These are phyloP conservation scores for Colletotrichum liaoningense DNA, from an alignment of 2,329 filamentous ascomycete species.

Conservation along the genomic window DNA sequence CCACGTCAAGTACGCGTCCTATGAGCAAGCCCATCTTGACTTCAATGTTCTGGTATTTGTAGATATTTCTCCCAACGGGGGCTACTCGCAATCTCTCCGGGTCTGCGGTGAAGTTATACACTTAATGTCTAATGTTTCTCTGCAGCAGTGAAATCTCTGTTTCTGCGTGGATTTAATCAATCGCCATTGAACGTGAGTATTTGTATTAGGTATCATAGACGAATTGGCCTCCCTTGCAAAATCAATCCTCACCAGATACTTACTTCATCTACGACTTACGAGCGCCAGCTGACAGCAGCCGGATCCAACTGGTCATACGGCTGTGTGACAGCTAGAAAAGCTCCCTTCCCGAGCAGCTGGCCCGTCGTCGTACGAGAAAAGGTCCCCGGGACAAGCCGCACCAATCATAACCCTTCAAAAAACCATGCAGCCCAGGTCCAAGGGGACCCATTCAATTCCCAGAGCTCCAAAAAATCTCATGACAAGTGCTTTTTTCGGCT, in stretches of 20 bases:
- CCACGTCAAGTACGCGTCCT: too few relatives aligned
- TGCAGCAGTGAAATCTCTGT: background rate
- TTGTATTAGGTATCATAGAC: background rate
- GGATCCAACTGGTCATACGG: too few relatives aligned
- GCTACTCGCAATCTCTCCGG: background rate
- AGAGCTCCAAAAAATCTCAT: constrained; percentile 31
- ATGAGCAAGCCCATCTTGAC: background rate
- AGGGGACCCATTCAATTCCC: background rate
- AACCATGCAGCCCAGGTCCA: background rate
- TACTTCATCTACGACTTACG: too few relatives aligned
- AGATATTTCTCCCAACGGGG: background rate
- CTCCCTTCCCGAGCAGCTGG: background rate
- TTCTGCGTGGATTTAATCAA: background rate
- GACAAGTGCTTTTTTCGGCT: constrained; percentile 1
- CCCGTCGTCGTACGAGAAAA: constrained; percentile 15
- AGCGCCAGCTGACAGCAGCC: background rate
- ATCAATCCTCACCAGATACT: background rate
- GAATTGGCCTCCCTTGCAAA: background rate
- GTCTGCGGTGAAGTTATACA: background rate
- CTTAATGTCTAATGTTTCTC: background rate
- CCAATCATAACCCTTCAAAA: constrained; percentile 23
- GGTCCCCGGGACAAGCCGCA: constrained; percentile 14
- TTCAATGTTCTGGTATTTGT: background rate
- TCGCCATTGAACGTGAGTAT: background rate
- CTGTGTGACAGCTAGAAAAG: background rate